phyloP scores from a whole-genome alignment of 768 basidiomycete genomes.

The Podaxis rugospora region DNA sequence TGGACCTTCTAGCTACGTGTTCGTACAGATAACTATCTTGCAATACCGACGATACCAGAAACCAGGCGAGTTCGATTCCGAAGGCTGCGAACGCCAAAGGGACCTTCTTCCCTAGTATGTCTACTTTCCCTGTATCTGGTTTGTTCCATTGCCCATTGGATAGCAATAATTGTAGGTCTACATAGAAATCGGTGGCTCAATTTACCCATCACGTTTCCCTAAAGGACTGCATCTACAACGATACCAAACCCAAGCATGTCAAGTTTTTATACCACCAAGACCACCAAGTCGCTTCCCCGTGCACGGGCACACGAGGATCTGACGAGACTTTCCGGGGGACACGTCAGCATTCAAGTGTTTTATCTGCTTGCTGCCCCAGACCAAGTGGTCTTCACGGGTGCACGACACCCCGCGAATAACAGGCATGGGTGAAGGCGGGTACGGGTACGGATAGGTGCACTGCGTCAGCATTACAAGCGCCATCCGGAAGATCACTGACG shows the following conservation, averaged over 20 bases:
- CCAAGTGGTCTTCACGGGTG: too few relatives aligned
- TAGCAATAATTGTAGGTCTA: constrained; percentile 12
- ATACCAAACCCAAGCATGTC: constrained; percentile 15
- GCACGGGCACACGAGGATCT: constrained; percentile 28
- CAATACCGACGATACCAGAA: background rate
- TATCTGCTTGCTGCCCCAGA: background rate
- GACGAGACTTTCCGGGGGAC: constrained; percentile 17
- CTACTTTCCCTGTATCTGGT: background rate
- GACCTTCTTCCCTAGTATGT: constrained; percentile 31
- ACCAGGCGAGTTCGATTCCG: constrained; percentile 17
- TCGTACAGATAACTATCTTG: background rate
- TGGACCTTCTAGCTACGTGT: constrained; percentile 30
- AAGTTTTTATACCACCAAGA: constrained; percentile 21
- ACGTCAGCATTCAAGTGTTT: constrained; percentile 15
- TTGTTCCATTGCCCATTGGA: background rate
- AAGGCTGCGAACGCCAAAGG: constrained; percentile 22
- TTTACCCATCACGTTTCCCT: background rate
- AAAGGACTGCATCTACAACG: constrained; percentile 24
- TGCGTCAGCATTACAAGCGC: background rate
- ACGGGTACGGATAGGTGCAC: too few relatives aligned
- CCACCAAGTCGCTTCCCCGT: constrained; percentile 28
- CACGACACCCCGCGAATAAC: too few relatives aligned
- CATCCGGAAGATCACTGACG: constrained; percentile 15
- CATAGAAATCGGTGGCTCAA: background rate
- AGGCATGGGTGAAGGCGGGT: too few relatives aligned